Conservation (phyloP, 805 yeast genomes). For the Candida yuanshanica region DNA sequence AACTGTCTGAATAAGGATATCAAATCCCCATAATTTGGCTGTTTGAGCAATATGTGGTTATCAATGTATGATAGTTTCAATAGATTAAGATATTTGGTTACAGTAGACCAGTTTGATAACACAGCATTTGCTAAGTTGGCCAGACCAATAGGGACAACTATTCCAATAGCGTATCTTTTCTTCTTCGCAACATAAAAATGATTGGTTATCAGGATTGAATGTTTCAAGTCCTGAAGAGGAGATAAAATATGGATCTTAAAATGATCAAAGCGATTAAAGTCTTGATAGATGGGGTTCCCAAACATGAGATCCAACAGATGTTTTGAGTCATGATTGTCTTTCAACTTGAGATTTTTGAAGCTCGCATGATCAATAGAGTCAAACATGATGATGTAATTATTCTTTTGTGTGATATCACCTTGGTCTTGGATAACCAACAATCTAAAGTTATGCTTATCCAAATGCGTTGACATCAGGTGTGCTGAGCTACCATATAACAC, state of each 20-base stretch:
- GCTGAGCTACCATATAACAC: constrained; percentile 22
- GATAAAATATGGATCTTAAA: constrained; percentile 25
- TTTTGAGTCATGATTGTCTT: constrained; percentile 5
- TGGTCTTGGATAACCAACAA: constrained; percentile 32
- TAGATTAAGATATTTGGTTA: constrained; percentile 25
- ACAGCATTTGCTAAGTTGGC: constrained; percentile 23
- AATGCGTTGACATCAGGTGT: constrained; percentile 2
- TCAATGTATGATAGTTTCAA: constrained; percentile 23
- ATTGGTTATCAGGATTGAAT: constrained; percentile 28
- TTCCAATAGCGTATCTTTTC: constrained; percentile 28
- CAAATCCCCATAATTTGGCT: constrained; percentile 18
- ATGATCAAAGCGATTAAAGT: constrained; percentile 21
- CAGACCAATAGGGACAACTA: constrained; percentile 25
- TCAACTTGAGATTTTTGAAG: not conserved
- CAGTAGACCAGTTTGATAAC: constrained; percentile 28
- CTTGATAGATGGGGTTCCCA: constrained; percentile 31
- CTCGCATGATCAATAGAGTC: constrained; percentile 22
- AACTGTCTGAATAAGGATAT: constrained; percentile 24
- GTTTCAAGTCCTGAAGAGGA: constrained; percentile 23
- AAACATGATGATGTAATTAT: constrained; percentile 28
- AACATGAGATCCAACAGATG: constrained; percentile 33
- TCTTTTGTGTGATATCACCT: constrained; percentile 30
- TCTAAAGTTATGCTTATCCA: constrained; percentile 24
- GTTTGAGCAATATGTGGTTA: constrained; percentile 9
- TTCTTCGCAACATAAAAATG: constrained; percentile 25